Evolutionary conservation across 345 rosid species (phyloP).

Genomic region (Kernera saxatilis): DNA sequence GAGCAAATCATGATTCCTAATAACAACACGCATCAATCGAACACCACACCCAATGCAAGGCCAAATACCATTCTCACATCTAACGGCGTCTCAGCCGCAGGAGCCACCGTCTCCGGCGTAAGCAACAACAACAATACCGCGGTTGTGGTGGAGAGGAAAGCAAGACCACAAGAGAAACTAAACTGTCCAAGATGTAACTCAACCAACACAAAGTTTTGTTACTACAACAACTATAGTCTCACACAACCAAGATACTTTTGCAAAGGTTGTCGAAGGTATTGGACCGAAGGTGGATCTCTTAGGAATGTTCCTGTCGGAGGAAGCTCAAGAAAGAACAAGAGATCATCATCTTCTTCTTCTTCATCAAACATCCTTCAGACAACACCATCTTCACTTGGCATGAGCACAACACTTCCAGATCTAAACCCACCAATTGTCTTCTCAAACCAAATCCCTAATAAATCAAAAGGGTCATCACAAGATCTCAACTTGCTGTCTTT

Average conservation of each 20-base stretch:
- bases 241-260: conserved; percentile 90
- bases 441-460: conserved; percentile 25
- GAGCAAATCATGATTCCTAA: conserved; percentile 29
- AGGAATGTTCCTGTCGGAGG: conserved; percentile 89
- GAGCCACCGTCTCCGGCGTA: conserved; percentile 19
- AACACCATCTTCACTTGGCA: conserved; percentile 25
- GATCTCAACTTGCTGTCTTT: conserved; percentile 35
- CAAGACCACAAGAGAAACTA: conserved; percentile 42
- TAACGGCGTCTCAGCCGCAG: conserved; percentile 15
- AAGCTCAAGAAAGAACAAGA: conserved; percentile 69
- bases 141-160: conserved; percentile 25
- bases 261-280: conserved; percentile 89
- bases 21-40: conserved; percentile 28
- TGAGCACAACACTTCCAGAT: conserved; percentile 27
- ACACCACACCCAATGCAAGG: conserved; percentile 19
- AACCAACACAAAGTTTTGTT: conserved; percentile 84
- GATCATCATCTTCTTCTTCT: conserved; percentile 14
- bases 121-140: conserved; percentile 21
- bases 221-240: conserved; percentile 84
- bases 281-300: conserved; percentile 92
- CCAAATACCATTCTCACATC: conserved; percentile 18
- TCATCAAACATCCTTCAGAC: conserved; percentile 19
- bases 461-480: conserved; percentile 32
- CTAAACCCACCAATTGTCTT: conserved; percentile 31
- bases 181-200: conserved; percentile 95